Evolutionary conservation across 768 basidiomycete genomes (phyloP).

Genomic region (Lactarius evosmus): DNA sequence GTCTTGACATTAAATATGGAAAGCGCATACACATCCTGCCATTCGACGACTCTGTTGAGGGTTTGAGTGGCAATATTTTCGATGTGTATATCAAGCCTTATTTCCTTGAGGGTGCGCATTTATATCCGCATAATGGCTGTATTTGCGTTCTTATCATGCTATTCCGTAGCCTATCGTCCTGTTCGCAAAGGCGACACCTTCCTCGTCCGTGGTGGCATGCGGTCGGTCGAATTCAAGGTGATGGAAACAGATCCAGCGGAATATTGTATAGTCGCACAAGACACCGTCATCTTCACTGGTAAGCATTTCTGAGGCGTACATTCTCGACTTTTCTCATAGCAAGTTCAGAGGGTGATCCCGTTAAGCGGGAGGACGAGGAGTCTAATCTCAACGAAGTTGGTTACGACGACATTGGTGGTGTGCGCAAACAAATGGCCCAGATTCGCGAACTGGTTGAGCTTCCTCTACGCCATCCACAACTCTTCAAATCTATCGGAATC

Average conservation of each 20-base stretch:
- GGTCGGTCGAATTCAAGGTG: slow-evolving; percentile 99
- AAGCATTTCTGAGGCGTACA: slow-evolving; percentile 24
- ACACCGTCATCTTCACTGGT: slow-evolving; percentile 96
- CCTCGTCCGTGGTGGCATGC: slow-evolving; percentile 97
- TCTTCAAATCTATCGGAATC: slow-evolving; percentile 99
- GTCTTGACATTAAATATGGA: slow-evolving; percentile 98
- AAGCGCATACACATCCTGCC: slow-evolving; percentile 96
- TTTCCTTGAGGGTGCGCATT: slow-evolving; percentile 82
- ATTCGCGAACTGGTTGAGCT: slow-evolving; percentile 99
- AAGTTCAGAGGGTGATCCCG: slow-evolving; percentile 86
- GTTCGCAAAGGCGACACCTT: slow-evolving; percentile 98
- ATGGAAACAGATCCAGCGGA: slow-evolving; percentile 98
- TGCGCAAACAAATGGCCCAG: slow-evolving; percentile 99
- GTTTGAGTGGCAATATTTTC: slow-evolving; percentile 96
- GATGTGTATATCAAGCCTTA: slow-evolving; percentile 99
- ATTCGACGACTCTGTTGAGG: slow-evolving; percentile 98
- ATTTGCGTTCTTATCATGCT: not conserved
- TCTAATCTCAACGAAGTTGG: slow-evolving; percentile 94
- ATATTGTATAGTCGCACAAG: slow-evolving; percentile 98
- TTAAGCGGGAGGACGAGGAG: slow-evolving; percentile 99
- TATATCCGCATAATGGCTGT: not conserved
- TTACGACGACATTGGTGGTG: slow-evolving; percentile 99
- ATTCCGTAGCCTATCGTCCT: slow-evolving; percentile 60
- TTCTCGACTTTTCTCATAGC: slow-evolving; percentile 13
- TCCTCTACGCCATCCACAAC: slow-evolving; percentile 95